Percentiles rank a stretch among this genome's conserved stretches.
Evolutionary conservation across 441 rosid genomes (phyloP).

Genomic region (Melastoma candidum): DNA sequence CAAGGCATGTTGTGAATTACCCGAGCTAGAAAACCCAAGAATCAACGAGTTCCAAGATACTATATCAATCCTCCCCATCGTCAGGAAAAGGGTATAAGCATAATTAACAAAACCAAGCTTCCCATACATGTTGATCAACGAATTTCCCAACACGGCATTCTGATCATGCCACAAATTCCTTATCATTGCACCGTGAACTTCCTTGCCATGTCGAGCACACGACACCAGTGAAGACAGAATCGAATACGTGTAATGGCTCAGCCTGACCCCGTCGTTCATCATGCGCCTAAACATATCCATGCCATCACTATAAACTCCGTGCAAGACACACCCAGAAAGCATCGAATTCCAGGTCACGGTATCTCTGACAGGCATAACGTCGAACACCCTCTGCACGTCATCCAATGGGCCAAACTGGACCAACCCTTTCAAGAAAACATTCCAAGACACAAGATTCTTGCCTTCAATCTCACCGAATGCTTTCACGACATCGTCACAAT

Average conservation of each 20-base stretch:
- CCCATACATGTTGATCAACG: constrained; percentile 59
- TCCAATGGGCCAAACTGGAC: constrained; percentile 39
- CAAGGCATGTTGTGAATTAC: constrained; percentile 34
- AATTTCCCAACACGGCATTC: constrained; percentile 55
- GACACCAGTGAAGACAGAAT: constrained; percentile 35
- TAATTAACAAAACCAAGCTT: constrained; percentile 38
- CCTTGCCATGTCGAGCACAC: constrained; percentile 35
- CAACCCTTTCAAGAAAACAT: constrained; percentile 45
- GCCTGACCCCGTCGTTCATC: constrained; percentile 35
- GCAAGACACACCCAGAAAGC: constrained; percentile 40
- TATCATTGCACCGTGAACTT: constrained; percentile 50
- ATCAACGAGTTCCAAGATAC: constrained; percentile 72
- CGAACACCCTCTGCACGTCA: constrained; percentile 61
- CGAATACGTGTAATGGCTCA: constrained; percentile 45
- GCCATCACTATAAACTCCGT: constrained; percentile 29
- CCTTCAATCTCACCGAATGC: neutral
- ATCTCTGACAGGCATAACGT: constrained; percentile 69
- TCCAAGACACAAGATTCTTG: constrained; percentile 36
- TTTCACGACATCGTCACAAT: constrained; percentile 28
- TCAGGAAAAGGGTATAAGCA: constrained; percentile 38
- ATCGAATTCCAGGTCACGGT: constrained; percentile 92
- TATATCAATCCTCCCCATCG: constrained; percentile 42
- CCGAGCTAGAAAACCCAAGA: constrained; percentile 32
- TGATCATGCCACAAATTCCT: constrained; percentile 28
- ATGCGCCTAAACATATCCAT: constrained; percentile 35